Base-by-base conservation (phyloP, 495 filamentous ascomycete genomes). In the Astrocystis sublimbata region DNA sequence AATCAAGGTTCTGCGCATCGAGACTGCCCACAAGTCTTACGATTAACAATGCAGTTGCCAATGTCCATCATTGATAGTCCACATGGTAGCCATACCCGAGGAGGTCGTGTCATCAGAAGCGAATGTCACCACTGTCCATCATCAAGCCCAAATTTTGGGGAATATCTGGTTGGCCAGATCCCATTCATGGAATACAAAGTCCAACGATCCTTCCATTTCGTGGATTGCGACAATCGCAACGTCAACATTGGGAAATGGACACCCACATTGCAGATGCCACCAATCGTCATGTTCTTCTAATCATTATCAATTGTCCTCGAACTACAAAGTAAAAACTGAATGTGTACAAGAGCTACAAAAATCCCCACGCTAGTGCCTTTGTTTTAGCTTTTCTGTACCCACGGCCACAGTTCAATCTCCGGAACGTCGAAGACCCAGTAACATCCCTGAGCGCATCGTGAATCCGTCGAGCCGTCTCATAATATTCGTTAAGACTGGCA, bases 401-500 rank as follows among this genome's bases (percentile, higher is more conserved):
- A 68, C 63, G 61, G 68, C 65, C 61, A 59, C 63, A 67, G 58
- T 43, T 68, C 63, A 65, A 68, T 70, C 61, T n/a, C 65, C 65
- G 68, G 57, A 64, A 67, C 59, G 67, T 65, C 59, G 49, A 66
- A 45, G 50, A 61, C 58, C 58, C 61, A 56, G 55, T 40, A 68
- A 64, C 66, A 66, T 72, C 59, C 65, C 65, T 61, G 45, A 62
- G 63, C 51, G 46, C 63, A 61, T 50, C 53, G 54, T 47, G 41
- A 61, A 60, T 54, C 47, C 43, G 49, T 64, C 47, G 67, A 70
- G 63, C 60, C 67, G 67, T 68, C 70, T 65, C 65, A 67, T 70
- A 65, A 65, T 62, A 72, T 64, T 68, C 26, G 63, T 61, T 66
- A 65, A 66, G 43, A 65, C 73, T 71, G 68, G 68, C 71, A 73